Evolutionary conservation across 1,284 basidiomycete species (phyloP), one percentile per base, ranked within the genome.

Genomic region (Irpex rosettiformis): DNA sequence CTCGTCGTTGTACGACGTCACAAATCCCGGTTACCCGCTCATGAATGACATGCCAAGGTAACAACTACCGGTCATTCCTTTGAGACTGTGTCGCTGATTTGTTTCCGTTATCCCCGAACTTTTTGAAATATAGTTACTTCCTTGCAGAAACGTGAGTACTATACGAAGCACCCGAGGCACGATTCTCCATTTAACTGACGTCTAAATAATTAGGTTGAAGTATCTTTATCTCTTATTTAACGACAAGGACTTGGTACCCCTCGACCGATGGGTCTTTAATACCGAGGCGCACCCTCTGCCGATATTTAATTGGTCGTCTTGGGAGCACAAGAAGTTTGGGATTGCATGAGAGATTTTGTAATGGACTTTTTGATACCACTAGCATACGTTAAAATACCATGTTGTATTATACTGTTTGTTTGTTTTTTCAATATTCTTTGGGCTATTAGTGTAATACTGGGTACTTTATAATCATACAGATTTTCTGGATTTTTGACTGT

Each of bases 211-310:
- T 76, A 84, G 83, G 56, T 70, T 89, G 57, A 88, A 89, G 69
- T 89, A 88, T 66, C 75, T 87, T 22, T 86, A 85, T 65, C 73
- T 87, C 16, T 69, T 85, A 65, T 87, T 86, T 70, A 70, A 69
- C 54, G 79, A 83, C 42, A 77, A 81, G 52, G 82, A 84, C 56
- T 70, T 78, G 1, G 62, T 91, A 54, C 83, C 88, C 8, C 71
- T 92, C 30, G 83, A 89, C 63, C 73, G 82, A 65, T 93, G 87
- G 82, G 89, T 93, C 22, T 88, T 93, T 69, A 94, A 93, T 69
- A 94, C 92, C 1, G 92, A 92, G 72, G 89, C 88, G 10, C 89
- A 92, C 66, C 84, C 88, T 1, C 72, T 93, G 6, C 90, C 89
- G 4, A 75, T 89, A n/a, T 90, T 91, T 65, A 69, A 80, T 55